Percentiles rank a stretch among this genome's conserved stretches.
Evolutionary conservation across 257 asterid species (phyloP).

Genomic region (Fraxinus pennsylvanica): DNA sequence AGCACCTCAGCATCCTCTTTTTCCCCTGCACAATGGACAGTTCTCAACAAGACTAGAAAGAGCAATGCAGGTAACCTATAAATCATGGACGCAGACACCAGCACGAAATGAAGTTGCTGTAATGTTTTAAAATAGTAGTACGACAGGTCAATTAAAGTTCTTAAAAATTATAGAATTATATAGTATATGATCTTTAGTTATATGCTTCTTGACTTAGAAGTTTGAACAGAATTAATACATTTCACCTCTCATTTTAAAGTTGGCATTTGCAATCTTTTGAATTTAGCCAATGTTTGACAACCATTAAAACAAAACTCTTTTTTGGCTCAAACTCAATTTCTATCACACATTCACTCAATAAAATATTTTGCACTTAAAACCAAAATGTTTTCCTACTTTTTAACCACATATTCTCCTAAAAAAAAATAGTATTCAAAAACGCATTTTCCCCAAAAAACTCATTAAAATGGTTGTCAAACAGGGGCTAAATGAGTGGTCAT

Average conservation of each 20-base stretch:
- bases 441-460: no score
- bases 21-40: conserved; percentile 34
- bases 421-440: no score
- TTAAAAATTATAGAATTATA: background rate
- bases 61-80: background rate
- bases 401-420: no score
- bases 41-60: conserved; percentile 23
- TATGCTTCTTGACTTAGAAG: background rate
- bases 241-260: background rate
- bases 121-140: background rate
- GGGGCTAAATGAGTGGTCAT: background rate
- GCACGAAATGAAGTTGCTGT: background rate
- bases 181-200: no score
- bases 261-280: background rate
- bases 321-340: no score
- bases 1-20: conserved; percentile 31
- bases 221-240: background rate
- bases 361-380: no score
- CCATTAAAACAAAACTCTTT: no score
- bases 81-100: background rate
- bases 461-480: no score
- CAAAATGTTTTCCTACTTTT: no score
- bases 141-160: background rate
- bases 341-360: no score
- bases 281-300: no score